A percentile compares a stretch with the other conserved stretches of the same genome.
Conservation (phyloP, 192 early-diverging fungal genomes). For the Spizellomyces punctatus region DNA sequence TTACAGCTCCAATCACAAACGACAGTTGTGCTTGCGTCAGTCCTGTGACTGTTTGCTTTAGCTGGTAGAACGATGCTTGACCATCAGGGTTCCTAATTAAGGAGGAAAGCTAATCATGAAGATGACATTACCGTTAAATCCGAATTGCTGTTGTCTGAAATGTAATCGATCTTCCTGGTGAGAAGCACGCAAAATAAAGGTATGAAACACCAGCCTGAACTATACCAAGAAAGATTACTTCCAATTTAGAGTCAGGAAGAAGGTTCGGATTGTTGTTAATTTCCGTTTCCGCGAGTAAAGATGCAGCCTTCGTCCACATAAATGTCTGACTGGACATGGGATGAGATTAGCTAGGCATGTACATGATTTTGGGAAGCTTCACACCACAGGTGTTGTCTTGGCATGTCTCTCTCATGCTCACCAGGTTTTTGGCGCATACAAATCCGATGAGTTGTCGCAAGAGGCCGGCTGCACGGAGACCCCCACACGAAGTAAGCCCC, state of each 20-base stretch:
- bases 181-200: too few species aligned
- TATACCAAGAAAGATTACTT: constrained; percentile 1
- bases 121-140: neutral
- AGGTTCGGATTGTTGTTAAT: constrained; percentile 6
- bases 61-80: neutral
- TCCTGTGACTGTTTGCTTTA: neutral
- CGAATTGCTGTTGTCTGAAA: neutral
- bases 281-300: constrained; percentile 4
- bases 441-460: too few species aligned
- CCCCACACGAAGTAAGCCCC: too few species aligned
- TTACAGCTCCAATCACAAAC: neutral
- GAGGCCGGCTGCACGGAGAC: too few species aligned
- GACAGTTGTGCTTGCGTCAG: neutral
- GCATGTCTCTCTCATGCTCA: too few species aligned
- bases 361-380: too few species aligned
- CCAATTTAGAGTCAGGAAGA: neutral
- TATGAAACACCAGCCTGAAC: too few species aligned
- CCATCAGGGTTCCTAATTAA: neutral
- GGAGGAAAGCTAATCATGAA: neutral
- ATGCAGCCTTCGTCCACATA: neutral
- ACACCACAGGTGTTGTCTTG: too few species aligned
- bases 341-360: too few species aligned
- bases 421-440: too few species aligned
- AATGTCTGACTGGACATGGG: neutral
- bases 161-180: too few species aligned